A percentile compares a stretch with the other conserved stretches of the same genome.
phyloP scores from a whole-genome alignment of 2,329 filamentous ascomycete species.

The Fusarium chlamydosporum region DNA sequence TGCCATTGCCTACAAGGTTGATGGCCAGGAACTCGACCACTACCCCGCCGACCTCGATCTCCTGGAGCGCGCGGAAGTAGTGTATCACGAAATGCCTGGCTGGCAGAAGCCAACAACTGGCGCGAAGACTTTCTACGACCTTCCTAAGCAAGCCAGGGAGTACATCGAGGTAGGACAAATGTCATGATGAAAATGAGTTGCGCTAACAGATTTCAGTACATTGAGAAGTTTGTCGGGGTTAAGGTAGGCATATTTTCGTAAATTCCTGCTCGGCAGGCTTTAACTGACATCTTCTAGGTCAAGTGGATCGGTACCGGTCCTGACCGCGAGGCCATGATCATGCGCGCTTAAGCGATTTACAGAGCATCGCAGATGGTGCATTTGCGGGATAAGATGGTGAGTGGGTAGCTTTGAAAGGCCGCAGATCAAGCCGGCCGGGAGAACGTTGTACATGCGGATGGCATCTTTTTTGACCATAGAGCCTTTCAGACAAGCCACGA shows the following conservation, averaged over 20 bases:
- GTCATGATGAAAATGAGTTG: not conserved
- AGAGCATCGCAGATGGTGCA: not conserved
- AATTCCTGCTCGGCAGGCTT: not conserved
- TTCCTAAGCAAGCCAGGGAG: slow-evolving; percentile 26
- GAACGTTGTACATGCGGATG: not conserved
- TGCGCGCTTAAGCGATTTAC: slow-evolving; percentile 8
- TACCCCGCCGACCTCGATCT: slow-evolving; percentile 18
- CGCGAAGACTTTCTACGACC: slow-evolving; percentile 24
- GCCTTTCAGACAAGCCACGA: slow-evolving; percentile 6
- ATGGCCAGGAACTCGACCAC: slow-evolving; percentile 21
- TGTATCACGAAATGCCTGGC: slow-evolving; percentile 31
- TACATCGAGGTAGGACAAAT: slow-evolving; percentile 23
- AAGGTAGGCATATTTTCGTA: not conserved
- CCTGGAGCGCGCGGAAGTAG: slow-evolving; percentile 19
- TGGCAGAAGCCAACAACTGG: slow-evolving; percentile 34
- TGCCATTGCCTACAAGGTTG: slow-evolving; percentile 24
- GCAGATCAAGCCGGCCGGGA: not conserved
- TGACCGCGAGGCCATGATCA: slow-evolving; percentile 40
- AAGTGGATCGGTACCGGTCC: slow-evolving; percentile 43
- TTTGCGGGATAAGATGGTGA: not conserved
- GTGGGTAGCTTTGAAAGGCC: not conserved
- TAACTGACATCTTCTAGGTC: slow-evolving; percentile 14
- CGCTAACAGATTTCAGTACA: slow-evolving; percentile 7
- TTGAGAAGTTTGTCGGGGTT: slow-evolving; percentile 24
- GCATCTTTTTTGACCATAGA: not conserved